phyloP scores from a whole-genome alignment of 2,329 filamentous ascomycete genomes.

The Verticillium nubilum region DNA sequence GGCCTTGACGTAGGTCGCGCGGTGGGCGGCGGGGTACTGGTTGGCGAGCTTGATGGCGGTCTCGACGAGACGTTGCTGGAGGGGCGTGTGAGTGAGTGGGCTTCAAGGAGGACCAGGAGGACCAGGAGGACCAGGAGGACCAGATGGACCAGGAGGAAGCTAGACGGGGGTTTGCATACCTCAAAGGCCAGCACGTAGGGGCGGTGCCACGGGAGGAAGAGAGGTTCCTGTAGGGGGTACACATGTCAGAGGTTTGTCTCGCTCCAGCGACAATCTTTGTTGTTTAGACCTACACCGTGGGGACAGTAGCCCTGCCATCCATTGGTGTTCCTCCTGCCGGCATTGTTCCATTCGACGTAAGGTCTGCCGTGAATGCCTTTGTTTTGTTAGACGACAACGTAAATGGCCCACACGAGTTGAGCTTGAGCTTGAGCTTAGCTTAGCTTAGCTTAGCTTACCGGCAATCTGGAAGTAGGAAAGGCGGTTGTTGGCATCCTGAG shows the following conservation, averaged over 20 bases:
- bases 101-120: too few species aligned
- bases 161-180: conserved; percentile 16
- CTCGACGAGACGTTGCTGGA: conserved; percentile 18
- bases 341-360: conserved; percentile 44
- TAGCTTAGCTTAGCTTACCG: conserved; percentile 37
- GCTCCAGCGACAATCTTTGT: background rate
- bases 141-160: background rate
- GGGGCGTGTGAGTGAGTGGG: background rate
- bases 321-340: conserved; percentile 16
- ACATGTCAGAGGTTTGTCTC: background rate
- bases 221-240: conserved; percentile 15
- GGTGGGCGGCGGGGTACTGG: conserved; percentile 4
- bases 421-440: background rate
- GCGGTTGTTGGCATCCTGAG: conserved; percentile 12
- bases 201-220: conserved; percentile 19
- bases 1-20: conserved; percentile 31
- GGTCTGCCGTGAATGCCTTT: conserved; percentile 59
- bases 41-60: conserved; percentile 16
- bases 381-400: conserved; percentile 9
- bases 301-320: conserved; percentile 20
- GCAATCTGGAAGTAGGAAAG: conserved; percentile 59
- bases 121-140: too few species aligned
- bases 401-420: too few species aligned
- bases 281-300: conserved; percentile 7
- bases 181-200: conserved; percentile 12